These are phyloP conservation scores for Chrysosporium keratinophilum DNA, from an alignment of 2,329 filamentous ascomycete species.

Conservation along the genomic window DNA sequence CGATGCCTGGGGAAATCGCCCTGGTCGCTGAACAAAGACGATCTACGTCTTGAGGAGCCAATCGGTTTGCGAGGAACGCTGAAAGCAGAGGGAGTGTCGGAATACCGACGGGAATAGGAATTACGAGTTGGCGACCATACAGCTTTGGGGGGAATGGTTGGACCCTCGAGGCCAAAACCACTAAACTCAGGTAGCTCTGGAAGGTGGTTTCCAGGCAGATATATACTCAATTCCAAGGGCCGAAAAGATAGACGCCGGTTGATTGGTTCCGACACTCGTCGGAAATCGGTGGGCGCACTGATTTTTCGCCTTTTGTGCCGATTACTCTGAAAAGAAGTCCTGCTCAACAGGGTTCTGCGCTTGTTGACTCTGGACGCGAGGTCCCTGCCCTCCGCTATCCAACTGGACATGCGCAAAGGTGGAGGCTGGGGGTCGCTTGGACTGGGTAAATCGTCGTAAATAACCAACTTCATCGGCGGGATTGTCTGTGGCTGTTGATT, in stretches of 20 bases:
- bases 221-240: conserved; percentile 40
- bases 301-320: conserved; percentile 30
- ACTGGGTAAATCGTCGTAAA: conserved; percentile 34
- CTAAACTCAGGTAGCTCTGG: conserved; percentile 39
- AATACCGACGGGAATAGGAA: conserved; percentile 13
- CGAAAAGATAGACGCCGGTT: conserved; percentile 24
- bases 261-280: conserved; percentile 21
- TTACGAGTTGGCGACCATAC: conserved; percentile 19
- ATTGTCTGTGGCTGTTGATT: conserved; percentile 40
- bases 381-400: conserved; percentile 31
- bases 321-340: conserved; percentile 24
- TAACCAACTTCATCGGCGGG: conserved; percentile 37
- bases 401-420: conserved; percentile 31
- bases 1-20: background rate
- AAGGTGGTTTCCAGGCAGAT: conserved; percentile 35
- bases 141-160: conserved; percentile 28
- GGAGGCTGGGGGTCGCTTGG: conserved; percentile 23
- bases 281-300: conserved; percentile 36
- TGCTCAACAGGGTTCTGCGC: conserved; percentile 33
- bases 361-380: conserved; percentile 32
- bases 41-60: conserved; percentile 5
- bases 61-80: conserved; percentile 29
- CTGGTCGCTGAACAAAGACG: conserved; percentile 1
- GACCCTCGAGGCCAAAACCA: conserved; percentile 28
- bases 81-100: conserved; percentile 20